phyloP scores from a whole-genome alignment of 2,329 filamentous ascomycete species.

The Emmonsiellopsis sp. region DNA sequence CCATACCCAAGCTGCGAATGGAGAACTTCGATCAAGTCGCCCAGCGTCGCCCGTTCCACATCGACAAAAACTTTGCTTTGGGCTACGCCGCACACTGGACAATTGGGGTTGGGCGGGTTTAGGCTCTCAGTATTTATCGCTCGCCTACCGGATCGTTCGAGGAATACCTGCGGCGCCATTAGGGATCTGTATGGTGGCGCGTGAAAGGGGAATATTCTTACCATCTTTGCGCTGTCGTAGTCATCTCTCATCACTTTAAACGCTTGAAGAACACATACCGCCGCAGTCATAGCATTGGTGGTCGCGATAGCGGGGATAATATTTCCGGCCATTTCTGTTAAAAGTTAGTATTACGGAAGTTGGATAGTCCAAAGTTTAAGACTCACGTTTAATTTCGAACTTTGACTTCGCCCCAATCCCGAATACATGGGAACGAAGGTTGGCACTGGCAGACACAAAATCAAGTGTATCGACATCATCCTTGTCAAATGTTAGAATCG shows the following conservation, averaged over 20 bases:
- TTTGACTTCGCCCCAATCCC: constrained; percentile 80
- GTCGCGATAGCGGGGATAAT: constrained; percentile 98
- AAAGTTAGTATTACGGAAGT: constrained; percentile 4
- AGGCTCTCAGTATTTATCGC: constrained; percentile 49
- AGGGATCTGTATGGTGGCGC: not conserved
- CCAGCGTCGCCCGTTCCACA: constrained; percentile 61
- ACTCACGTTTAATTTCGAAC: constrained; percentile 78
- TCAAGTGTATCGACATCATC: constrained; percentile 92
- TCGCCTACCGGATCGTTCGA: constrained; percentile 57
- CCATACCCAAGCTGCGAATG: constrained; percentile 64
- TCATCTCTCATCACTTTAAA: constrained; percentile 79
- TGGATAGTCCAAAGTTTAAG: not conserved
- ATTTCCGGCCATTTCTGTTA: constrained; percentile 86
- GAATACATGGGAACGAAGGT: constrained; percentile 82
- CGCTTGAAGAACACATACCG: constrained; percentile 81
- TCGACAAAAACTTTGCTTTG: constrained; percentile 62
- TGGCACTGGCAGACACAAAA: constrained; percentile 84
- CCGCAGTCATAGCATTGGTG: constrained; percentile 92
- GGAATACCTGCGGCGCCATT: constrained; percentile 52
- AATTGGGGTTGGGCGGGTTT: constrained; percentile 64
- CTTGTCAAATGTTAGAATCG: constrained; percentile 84
- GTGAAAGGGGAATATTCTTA: constrained; percentile 23
- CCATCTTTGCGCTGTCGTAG: constrained; percentile 65
- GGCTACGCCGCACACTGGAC: constrained; percentile 71
- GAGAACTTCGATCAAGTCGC: constrained; percentile 71